These are phyloP conservation scores for Ogataea nonfermentans DNA, from an alignment of 805 yeast genomes.

Conservation along the genomic window DNA sequence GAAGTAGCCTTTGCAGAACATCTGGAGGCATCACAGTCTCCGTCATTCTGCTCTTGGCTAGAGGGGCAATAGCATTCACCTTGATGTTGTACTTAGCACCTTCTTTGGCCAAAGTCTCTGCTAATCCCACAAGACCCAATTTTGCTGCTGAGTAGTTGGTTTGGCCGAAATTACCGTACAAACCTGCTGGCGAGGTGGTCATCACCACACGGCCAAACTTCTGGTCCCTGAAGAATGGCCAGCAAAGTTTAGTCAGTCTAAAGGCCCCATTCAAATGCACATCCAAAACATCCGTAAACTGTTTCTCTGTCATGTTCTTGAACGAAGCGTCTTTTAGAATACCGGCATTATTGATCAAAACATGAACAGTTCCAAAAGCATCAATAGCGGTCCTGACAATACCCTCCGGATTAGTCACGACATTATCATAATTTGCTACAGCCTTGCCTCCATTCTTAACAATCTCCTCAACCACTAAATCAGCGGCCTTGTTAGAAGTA, in stretches of 20 bases:
- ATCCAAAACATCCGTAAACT: slow-evolving; percentile 73
- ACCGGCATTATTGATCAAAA: slow-evolving; percentile 92
- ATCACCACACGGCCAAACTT: slow-evolving; percentile 84
- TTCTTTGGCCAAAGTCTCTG: slow-evolving; percentile 94
- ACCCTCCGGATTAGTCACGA: slow-evolving; percentile 74
- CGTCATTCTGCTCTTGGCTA: slow-evolving; percentile 96
- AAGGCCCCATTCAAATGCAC: slow-evolving; percentile 92
- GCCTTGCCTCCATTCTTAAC: slow-evolving; percentile 75
- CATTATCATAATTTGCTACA: slow-evolving; percentile 92
- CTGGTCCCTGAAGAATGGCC: slow-evolving; percentile 86
- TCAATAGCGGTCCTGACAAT: slow-evolving; percentile 84
- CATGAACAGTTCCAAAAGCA: slow-evolving; percentile 83
- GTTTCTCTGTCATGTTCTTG: slow-evolving; percentile 79
- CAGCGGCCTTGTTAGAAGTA: slow-evolving; percentile 73
- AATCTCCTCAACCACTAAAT: slow-evolving; percentile 84
- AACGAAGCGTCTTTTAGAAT: slow-evolving; percentile 85
- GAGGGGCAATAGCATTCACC: slow-evolving; percentile 87
- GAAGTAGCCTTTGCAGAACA: slow-evolving; percentile 72
- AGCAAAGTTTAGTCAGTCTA: slow-evolving; percentile 81
- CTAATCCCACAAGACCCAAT: slow-evolving; percentile 82
- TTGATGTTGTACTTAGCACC: slow-evolving; percentile 81
- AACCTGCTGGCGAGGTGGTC: slow-evolving; percentile 97
- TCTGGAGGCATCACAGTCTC: slow-evolving; percentile 86
- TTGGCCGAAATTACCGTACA: slow-evolving; percentile 96
- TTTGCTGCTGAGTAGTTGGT: slow-evolving; percentile 94